phyloP scores from a whole-genome alignment of 371 early-diverging fungal genomes.

The Amoeboradix gromovi region DNA sequence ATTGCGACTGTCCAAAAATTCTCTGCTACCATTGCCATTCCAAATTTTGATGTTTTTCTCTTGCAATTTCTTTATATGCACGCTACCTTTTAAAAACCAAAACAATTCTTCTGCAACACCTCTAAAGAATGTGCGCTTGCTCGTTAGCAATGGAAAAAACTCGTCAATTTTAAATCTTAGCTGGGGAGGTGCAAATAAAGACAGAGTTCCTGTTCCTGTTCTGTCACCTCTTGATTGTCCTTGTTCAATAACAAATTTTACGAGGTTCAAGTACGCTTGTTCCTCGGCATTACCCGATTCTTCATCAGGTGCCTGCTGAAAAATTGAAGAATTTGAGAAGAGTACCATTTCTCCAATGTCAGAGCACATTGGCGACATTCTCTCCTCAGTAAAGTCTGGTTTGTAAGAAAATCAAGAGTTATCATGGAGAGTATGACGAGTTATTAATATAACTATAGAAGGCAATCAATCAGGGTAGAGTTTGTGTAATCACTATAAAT shows the following conservation, averaged over 20 bases:
- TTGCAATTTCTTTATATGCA: slow-evolving; percentile 46
- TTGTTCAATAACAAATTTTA: slow-evolving; percentile 38
- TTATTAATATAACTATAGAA: no score
- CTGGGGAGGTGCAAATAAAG: slow-evolving; percentile 74
- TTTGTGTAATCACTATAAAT: no score
- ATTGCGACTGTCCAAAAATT: slow-evolving; percentile 59
- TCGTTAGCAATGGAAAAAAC: slow-evolving; percentile 76
- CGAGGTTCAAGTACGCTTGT: slow-evolving; percentile 59
- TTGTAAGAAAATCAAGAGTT: no score
- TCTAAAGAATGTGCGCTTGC: slow-evolving; percentile 75
- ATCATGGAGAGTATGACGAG: no score
- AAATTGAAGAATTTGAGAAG: no score
- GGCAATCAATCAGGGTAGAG: no score
- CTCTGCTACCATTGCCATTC: slow-evolving; percentile 87
- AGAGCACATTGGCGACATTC: no score
- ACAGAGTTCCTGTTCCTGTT: slow-evolving; percentile 85
- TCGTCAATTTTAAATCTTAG: slow-evolving; percentile 58
- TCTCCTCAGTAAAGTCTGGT: no score
- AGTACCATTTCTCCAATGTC: no score
- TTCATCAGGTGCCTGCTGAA: no score
- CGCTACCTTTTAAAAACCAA: slow-evolving; percentile 86
- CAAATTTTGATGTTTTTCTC: slow-evolving; percentile 78
- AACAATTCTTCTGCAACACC: slow-evolving; percentile 84
- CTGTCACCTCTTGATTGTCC: slow-evolving; percentile 63
- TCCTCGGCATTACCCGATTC: slow-evolving; percentile 29